Base-by-base conservation (phyloP, 768 basidiomycete genomes). In the Cystobasidium tubakii region DNA sequence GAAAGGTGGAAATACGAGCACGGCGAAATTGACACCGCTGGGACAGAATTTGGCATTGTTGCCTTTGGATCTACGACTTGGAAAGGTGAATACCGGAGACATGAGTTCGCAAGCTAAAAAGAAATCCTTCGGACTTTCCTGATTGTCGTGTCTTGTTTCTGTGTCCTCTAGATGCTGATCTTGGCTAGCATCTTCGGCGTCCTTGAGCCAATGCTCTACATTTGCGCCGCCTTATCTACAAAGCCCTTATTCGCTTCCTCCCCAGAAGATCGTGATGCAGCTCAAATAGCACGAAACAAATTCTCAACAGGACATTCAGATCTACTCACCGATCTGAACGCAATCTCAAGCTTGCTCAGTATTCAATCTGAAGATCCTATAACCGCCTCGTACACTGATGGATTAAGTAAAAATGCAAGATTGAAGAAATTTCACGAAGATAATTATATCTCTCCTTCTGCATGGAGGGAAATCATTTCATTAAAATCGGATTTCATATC, bases 211-310 rank as follows among this genome's bases (percentile, higher is more conserved):
- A 71, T 71, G 15, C 83, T 94, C 34, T 92, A 90, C 0, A 86
- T 94, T 39, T 89, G 88, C 0, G 91, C 92, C 21, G 84, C 87
- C 74, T 82, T 97, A 42, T 94, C 78, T 1, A 90, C 89, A 2
- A 97, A 94, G 78, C 89, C 93, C 0, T 81, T 97, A 62, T 97
- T 96, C 81, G 76, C 87, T 15, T 90, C 82, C 74, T 91, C 92
- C 0, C 84, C 89, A 80, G 92, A 94, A 33, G 89, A 88, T 79
- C 85, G 91, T 3, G 89, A 95, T 19, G 90, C 91, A 77, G 88
- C 90, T 0, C 85, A 84, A 29, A 84, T 83, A 91, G 91, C 92
- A 10, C 86, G 89, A 72, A 83, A 84, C 62, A 85, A 84, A 23
- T 95, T 96, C 76, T 82, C 85, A 15, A 85, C 84, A 17, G 88